These are phyloP conservation scores for Pichia deserticola DNA, from an alignment of 805 yeast genomes.

Conservation along the genomic window DNA sequence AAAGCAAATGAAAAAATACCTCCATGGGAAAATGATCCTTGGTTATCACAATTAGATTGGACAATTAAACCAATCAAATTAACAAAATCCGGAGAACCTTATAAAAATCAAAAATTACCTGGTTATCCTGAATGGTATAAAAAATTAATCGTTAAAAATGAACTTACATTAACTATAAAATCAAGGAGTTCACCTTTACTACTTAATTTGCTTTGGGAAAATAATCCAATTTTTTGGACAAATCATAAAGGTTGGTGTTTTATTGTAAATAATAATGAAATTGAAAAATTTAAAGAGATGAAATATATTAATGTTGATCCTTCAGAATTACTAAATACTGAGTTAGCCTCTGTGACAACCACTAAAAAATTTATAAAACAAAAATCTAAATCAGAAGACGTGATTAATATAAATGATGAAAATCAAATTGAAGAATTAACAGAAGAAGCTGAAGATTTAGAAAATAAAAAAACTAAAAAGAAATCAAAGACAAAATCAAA, in stretches of 20 bases:
- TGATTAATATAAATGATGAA: background rate
- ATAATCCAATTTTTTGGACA: constrained; percentile 74
- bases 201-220: constrained; percentile 78
- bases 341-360: background rate
- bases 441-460: background rate
- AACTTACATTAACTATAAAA: constrained; percentile 55
- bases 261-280: constrained; percentile 41
- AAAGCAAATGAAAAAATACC: constrained; percentile 30
- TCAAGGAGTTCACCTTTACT: constrained; percentile 72
- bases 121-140: constrained; percentile 95
- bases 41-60: constrained; percentile 93
- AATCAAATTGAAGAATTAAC: background rate
- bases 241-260: constrained; percentile 86
- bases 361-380: background rate
- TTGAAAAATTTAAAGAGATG: constrained; percentile 28
- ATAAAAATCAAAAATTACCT: constrained; percentile 69
- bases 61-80: constrained; percentile 48
- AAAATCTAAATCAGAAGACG: background rate
- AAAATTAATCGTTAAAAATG: constrained; percentile 36
- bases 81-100: constrained; percentile 63
- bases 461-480: background rate
- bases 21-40: constrained; percentile 60
- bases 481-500: background rate
- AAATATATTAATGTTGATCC: constrained; percentile 29
- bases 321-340: constrained; percentile 11